These are phyloP conservation scores for Saccharum hybrid DNA, from an alignment of 202 grass and related monocot genomes.

Conservation along the genomic window DNA sequence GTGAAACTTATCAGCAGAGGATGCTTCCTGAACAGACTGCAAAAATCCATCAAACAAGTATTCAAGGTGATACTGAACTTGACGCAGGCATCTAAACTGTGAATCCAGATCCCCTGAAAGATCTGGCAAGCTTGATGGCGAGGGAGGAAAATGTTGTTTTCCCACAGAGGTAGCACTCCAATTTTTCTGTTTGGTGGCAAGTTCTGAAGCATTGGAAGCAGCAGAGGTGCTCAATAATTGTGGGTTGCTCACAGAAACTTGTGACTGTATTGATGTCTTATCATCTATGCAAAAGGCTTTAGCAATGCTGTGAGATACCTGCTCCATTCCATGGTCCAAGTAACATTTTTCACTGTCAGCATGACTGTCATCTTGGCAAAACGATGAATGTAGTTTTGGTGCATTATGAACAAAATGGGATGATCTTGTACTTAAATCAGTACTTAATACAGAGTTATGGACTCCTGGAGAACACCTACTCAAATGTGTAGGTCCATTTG, in stretches of 20 bases:
- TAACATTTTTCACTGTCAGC: constrained; percentile 13
- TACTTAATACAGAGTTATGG: constrained; percentile 20
- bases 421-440: constrained; percentile 37
- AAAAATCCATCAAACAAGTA: constrained; percentile 56
- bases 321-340: constrained; percentile 31
- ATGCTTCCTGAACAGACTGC: constrained; percentile 47
- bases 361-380: constrained; percentile 38
- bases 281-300: constrained; percentile 21
- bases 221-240: constrained; percentile 25
- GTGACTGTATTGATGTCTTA: constrained; percentile 19
- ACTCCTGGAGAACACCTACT: constrained; percentile 3
- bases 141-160: constrained; percentile 25
- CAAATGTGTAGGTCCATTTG: constrained; percentile 20
- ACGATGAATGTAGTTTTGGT: neutral
- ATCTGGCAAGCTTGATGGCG: constrained; percentile 48
- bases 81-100: constrained; percentile 67
- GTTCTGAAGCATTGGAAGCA: neutral
- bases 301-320: neutral
- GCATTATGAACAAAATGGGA: neutral
- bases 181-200: constrained; percentile 25
- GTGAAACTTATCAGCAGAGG: constrained; percentile 30
- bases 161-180: constrained; percentile 18
- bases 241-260: constrained; percentile 22
- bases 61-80: constrained; percentile 64
- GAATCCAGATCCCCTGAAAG: constrained; percentile 72